These are phyloP conservation scores for Neofusicoccum parvum DNA, from an alignment of 2,329 filamentous ascomycete genomes.

Conservation along the genomic window DNA sequence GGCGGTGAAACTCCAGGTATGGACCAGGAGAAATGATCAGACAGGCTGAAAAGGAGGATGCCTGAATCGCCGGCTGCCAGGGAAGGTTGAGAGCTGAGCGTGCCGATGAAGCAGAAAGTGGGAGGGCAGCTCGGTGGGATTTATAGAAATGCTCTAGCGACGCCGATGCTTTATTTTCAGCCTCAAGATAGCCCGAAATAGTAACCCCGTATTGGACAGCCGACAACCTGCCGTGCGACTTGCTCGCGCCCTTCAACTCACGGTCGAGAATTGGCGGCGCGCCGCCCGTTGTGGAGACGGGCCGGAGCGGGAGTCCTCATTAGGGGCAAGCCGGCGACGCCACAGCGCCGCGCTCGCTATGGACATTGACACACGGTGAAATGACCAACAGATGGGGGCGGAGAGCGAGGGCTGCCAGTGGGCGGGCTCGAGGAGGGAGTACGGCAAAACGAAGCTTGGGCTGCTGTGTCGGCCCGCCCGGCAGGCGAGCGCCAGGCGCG, in stretches of 20 bases:
- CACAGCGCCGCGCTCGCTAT: neutral
- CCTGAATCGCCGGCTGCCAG: neutral
- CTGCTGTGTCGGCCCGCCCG: constrained; percentile 4
- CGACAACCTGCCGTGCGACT: neutral
- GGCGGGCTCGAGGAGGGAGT: neutral
- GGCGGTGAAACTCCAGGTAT: too few species aligned
- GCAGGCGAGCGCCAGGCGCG: constrained; percentile 7
- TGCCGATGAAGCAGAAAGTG: neutral
- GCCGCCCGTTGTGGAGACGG: neutral
- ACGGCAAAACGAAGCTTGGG: neutral
- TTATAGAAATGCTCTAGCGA: neutral
- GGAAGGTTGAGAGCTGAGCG: neutral
- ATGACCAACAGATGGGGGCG: constrained; percentile 11
- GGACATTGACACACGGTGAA: neutral
- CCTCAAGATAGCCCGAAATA: constrained; percentile 5
- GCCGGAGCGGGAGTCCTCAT: neutral
- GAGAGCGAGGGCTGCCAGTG: neutral
- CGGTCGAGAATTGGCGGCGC: neutral
- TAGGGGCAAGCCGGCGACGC: neutral
- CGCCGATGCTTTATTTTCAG: neutral
- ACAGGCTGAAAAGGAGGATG: neutral
- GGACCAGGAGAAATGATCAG: too few species aligned
- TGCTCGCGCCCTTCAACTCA: neutral
- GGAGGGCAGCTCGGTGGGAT: neutral
- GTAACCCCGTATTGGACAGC: neutral